Evolutionary conservation across 345 rosid species (phyloP).

Genomic region (Syzygium aqueum): DNA sequence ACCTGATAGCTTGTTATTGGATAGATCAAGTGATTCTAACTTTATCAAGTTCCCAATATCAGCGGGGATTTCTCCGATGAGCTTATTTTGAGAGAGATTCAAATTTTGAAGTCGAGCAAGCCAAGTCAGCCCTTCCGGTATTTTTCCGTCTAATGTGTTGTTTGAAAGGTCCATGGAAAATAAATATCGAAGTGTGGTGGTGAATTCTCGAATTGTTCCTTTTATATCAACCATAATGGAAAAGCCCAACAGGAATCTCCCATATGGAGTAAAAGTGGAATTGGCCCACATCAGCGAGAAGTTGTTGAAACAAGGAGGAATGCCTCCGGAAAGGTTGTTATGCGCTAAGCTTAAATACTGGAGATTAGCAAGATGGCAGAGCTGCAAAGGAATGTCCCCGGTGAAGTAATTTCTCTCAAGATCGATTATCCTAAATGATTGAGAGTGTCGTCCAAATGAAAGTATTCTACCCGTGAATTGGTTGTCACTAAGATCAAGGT

Average conservation of each 20-base stretch:
- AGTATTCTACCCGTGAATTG: background rate
- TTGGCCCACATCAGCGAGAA: background rate
- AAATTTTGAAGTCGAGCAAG: background rate
- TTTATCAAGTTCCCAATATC: background rate
- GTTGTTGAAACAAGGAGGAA: background rate
- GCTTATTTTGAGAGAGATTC: background rate
- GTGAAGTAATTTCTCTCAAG: background rate
- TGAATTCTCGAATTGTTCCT: background rate
- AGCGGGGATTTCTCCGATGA: background rate
- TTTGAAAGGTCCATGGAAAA: background rate
- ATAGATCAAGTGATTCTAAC: accelerated
- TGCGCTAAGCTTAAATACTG: background rate
- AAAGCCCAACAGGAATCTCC: background rate
- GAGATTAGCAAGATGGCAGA: background rate
- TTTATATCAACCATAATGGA: background rate
- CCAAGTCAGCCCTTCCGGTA: background rate
- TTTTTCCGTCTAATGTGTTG: background rate
- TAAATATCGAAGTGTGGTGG: background rate
- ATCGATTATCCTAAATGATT: background rate
- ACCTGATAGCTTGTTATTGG: background rate
- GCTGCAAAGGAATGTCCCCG: background rate
- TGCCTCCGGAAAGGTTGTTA: background rate
- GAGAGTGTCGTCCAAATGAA: background rate
- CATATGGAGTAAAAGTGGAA: accelerated
- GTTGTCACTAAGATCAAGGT: background rate